Conservation (phyloP, 441 rosid genomes). For the Corymbia calophylla region DNA sequence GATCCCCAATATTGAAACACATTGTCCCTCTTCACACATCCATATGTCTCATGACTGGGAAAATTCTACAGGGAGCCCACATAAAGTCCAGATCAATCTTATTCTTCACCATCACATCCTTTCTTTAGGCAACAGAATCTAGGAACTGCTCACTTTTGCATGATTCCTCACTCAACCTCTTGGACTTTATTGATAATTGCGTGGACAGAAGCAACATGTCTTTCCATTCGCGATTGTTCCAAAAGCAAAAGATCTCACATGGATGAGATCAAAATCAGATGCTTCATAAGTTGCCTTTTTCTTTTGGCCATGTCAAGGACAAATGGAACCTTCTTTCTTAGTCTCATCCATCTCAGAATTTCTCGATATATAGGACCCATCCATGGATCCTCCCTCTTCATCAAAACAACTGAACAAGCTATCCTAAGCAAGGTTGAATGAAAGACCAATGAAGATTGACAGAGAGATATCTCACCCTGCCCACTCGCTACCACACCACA, state of each 20-base stretch:
- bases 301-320: neutral
- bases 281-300: neutral
- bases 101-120: neutral
- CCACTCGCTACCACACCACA: slow-evolving; percentile 22
- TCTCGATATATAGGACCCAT: neutral
- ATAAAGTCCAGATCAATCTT: neutral
- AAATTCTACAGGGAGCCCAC: neutral
- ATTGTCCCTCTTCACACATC: neutral
- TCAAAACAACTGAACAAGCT: neutral
- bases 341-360: neutral
- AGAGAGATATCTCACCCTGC: slow-evolving; percentile 22
- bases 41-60: neutral
- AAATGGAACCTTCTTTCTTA: neutral
- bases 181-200: neutral
- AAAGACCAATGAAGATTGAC: slow-evolving; percentile 19
- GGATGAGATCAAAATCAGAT: neutral
- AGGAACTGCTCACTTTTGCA: neutral
- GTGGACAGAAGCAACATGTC: neutral
- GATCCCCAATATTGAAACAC: neutral
- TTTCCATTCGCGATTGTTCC: neutral
- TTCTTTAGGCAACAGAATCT: neutral
- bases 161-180: neutral
- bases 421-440: neutral
- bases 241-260: neutral
- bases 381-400: neutral